Evolutionary conservation across 1,284 basidiomycete genomes (phyloP).

Genomic region (Pyrrhoderma noxium): DNA sequence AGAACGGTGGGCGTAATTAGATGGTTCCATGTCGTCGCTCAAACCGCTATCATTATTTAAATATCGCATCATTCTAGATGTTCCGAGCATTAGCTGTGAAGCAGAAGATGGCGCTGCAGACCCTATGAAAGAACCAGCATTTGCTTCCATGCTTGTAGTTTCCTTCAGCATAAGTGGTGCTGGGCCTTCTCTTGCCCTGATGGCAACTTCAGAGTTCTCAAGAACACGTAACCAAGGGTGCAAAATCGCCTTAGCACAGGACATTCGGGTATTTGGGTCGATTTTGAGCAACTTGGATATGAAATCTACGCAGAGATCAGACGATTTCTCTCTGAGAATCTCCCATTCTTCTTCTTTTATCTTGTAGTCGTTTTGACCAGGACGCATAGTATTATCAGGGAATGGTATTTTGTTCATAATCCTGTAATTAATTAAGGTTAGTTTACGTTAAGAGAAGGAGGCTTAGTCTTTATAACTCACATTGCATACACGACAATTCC

Average conservation of each 20-base stretch:
- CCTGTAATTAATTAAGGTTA: conserved; percentile 44
- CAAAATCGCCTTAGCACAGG: conserved; percentile 45
- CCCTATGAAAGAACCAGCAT: conserved; percentile 6
- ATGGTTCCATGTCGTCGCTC: too few species aligned
- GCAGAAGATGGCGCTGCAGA: too few species aligned
- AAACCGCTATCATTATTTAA: too few species aligned
- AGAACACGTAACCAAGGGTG: conserved; percentile 56
- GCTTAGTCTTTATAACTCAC: conserved; percentile 34
- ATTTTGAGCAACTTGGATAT: conserved; percentile 40
- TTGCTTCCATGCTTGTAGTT: neutral
- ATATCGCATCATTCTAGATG: too few species aligned
- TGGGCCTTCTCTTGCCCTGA: neutral
- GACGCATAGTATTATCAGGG: conserved; percentile 48
- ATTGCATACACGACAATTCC: conserved; percentile 88
- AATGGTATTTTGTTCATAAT: conserved; percentile 67
- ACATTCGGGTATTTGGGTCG: conserved; percentile 50
- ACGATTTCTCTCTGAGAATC: conserved; percentile 40
- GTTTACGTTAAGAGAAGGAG: neutral
- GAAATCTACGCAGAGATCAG: conserved; percentile 38
- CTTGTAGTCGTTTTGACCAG: conserved; percentile 50
- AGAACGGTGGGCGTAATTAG: too few species aligned
- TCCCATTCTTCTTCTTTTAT: conserved; percentile 50
- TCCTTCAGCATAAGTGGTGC: neutral
- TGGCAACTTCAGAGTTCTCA: neutral
- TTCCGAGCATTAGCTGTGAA: too few species aligned